phyloP scores from a whole-genome alignment of 139 green algal species.

The Micromonas pusilla region DNA sequence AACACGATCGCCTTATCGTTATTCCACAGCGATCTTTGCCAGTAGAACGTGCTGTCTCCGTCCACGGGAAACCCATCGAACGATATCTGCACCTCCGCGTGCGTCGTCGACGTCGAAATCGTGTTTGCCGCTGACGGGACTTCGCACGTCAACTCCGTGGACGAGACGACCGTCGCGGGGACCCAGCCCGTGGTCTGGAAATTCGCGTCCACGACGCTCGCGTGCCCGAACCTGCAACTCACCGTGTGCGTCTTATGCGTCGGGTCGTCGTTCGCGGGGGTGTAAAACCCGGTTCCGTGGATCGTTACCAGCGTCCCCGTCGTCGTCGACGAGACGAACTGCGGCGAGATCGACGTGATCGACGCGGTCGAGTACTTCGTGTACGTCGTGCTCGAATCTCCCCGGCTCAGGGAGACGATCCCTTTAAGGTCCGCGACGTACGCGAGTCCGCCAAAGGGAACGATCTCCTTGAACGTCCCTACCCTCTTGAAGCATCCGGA shows the following conservation, averaged over 20 bases:
- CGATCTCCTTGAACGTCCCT: neutral
- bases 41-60: neutral
- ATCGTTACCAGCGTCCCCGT: neutral
- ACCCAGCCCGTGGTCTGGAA: neutral
- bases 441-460: neutral
- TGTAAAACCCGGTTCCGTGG: neutral
- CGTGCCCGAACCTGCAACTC: constrained; percentile 3
- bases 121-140: neutral
- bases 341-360: neutral
- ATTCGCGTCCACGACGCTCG: neutral
- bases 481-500: constrained; percentile 4
- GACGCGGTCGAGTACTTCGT: neutral
- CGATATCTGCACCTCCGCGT: neutral
- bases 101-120: neutral
- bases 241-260: neutral
- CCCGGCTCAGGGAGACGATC: neutral
- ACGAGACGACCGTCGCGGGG: neutral
- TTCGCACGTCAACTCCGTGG: neutral
- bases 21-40: neutral
- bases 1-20: neutral
- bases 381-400: neutral
- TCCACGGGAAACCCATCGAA: constrained; percentile 15
- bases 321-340: neutral
- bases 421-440: neutral
- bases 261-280: neutral